Evolutionary conservation across 192 early-diverging fungal genomes (phyloP), one percentile per base, ranked within the genome.

Genomic region (Backusella tuberculispora): DNA sequence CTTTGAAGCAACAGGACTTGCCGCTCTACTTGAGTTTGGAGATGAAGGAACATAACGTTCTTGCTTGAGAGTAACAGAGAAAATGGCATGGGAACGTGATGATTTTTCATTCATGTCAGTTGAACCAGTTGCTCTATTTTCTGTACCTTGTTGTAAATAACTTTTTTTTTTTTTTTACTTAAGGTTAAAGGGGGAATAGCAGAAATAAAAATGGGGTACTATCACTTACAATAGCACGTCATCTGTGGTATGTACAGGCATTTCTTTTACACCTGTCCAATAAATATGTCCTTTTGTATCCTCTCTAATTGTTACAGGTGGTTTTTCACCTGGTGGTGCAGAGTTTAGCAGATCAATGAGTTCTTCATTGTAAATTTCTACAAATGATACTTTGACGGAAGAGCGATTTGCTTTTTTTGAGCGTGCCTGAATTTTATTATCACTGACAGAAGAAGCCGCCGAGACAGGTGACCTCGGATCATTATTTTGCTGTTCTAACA

Each of bases 321-420:
- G 88, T 63, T 89, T 78, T 53, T 84, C 84, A 6, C 85, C 85
- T 63, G 81, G 79, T 72, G 85, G 79, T 69, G 83, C 76, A 50
- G 88, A 89, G 66, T 91, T 92, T 34, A 98, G 80, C 46, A 99
- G 83, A 84, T 99, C 98, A 19, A 96, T 90, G 48, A 98, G 83
- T 43, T 99, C 98, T 74, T 99, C 98, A 79, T 99, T 99, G 81
- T 99, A 97, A 9, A 98, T 88, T 76, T 99, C 97, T 34, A 99
- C 78, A 84, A 98, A 99, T 10, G 96, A 96, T 10, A 98, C 94
- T 34, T 85, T 85, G 26, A 93, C 83, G 13, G 76, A 69, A 21
- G 77, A 88, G 37, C 80, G 44, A 63, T 68, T 66, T 24, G 79
- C 38, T 24, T 60, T 60, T 60, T 60, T 60, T 26, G 63, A 63